Base-by-base conservation (phyloP, 768 basidiomycete species). In the Punctularia strigosozonata region DNA sequence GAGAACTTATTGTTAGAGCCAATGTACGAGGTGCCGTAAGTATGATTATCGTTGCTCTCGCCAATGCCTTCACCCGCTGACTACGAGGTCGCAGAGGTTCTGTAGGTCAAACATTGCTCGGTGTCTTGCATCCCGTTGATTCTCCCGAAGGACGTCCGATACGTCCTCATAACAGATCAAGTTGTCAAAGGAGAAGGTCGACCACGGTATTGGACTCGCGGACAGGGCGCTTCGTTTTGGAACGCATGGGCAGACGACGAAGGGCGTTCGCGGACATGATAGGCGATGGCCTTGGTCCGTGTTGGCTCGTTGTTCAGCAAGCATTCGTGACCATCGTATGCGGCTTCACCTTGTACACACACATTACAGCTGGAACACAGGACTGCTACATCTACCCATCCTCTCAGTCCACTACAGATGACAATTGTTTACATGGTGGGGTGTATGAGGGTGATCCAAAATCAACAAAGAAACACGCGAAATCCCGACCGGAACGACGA, bases 11-110 rank as follows among this genome's bases (percentile, higher is more conserved):
- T 98, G 36, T 63, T 92, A 35, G 89, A 97, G 36, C 69, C 88
- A 0, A 95, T 95, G 91, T 94, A 87, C 52, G 84, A 89, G 64
- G 80, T 80, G 33, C 87, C 88, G 80, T 85, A 58, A 74, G 81
- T 76, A 12, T 25, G 34, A 25, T 18, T 38, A n/a, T n/a, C 31
- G 31, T 30, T 43, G 43, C 24, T 15, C 6, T 36, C 23, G 21
- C 19, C 33, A 34, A 18, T 43, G 36, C 26, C 22, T 30, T 39
- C 28, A 40, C 32, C 18, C 26, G 32, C 43, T 39, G 23, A 24
- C n/a, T n/a, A n/a, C n/a, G n/a, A n/a, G n/a, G n/a, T n/a, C n/a
- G n/a, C 43, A 80, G 80, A 41, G 80, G 80, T 46, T 84, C 81
- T 49, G 81, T 82, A 54, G 55, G 78, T 52, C 6, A 36, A 37